Percentiles rank a stretch among this genome's conserved stretches.
Evolutionary conservation across 768 basidiomycete species (phyloP).

Genomic region (Xerocomellus chrysenteron): DNA sequence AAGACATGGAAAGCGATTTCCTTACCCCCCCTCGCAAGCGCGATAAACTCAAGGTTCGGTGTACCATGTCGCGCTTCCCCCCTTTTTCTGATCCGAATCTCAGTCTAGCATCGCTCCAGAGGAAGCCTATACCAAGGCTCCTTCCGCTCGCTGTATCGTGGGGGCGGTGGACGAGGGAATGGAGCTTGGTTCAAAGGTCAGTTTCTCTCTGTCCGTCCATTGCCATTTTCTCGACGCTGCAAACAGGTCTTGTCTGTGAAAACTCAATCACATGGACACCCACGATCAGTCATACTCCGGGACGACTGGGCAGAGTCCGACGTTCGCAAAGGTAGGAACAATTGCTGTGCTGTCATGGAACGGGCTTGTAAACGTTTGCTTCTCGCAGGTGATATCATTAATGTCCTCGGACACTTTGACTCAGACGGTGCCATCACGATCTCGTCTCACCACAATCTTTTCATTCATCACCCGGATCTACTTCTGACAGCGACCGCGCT

Average conservation of each 20-base stretch:
- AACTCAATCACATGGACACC: slow-evolving; percentile 38
- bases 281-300: slow-evolving; percentile 54
- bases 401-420: slow-evolving; percentile 59
- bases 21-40: slow-evolving; percentile 45
- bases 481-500: slow-evolving; percentile 90
- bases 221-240: not conserved
- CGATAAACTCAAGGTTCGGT: slow-evolving; percentile 21
- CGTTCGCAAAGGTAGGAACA: slow-evolving; percentile 52
- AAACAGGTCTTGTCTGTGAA: slow-evolving; percentile 52
- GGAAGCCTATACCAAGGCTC: slow-evolving; percentile 28
- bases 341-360: not conserved
- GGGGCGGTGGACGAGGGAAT: slow-evolving; percentile 41
- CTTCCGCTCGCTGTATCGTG: slow-evolving; percentile 58
- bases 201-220: not conserved
- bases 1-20: slow-evolving; percentile 51
- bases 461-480: slow-evolving; percentile 90
- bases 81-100: slow-evolving; percentile 1
- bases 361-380: not conserved
- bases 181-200: slow-evolving; percentile 26
- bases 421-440: slow-evolving; percentile 52
- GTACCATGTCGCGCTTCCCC: not conserved
- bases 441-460: slow-evolving; percentile 59
- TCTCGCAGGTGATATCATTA: slow-evolving; percentile 73
- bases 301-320: slow-evolving; percentile 79
- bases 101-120: slow-evolving; percentile 17